Evolutionary conservation across 495 filamentous ascomycete species (phyloP).

Genomic region (Wilcoxina mikolae): DNA sequence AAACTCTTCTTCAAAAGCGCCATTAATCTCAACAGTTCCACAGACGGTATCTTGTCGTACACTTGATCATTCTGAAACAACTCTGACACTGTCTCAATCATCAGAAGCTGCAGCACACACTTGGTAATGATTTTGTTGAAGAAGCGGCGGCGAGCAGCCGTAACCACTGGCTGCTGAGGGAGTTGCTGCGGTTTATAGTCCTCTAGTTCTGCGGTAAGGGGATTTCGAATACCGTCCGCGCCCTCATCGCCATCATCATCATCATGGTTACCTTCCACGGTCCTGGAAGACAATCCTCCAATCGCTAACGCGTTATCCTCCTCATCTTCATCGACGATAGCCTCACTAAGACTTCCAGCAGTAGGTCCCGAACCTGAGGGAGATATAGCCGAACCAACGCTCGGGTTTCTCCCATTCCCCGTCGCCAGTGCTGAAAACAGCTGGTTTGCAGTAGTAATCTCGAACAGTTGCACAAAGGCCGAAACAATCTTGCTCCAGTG

Average conservation of each 20-base stretch:
- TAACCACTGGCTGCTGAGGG: slow-evolving; percentile 80
- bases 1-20: slow-evolving; percentile 83
- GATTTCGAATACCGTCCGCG: slow-evolving; percentile 19
- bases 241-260: slow-evolving; percentile 30
- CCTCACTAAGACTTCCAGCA: slow-evolving; percentile 6
- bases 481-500: slow-evolving; percentile 93
- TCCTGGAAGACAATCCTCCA: slow-evolving; percentile 37
- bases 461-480: slow-evolving; percentile 89
- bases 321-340: slow-evolving; percentile 25
- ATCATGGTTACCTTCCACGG: background rate
- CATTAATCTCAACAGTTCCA: slow-evolving; percentile 83
- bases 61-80: slow-evolving; percentile 95
- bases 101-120: slow-evolving; percentile 89
- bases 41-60: slow-evolving; percentile 79
- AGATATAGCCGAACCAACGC: slow-evolving; percentile 13
- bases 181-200: slow-evolving; percentile 69
- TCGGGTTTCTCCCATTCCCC: slow-evolving; percentile 35
- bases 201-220: slow-evolving; percentile 48
- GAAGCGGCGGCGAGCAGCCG: slow-evolving; percentile 80
- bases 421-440: slow-evolving; percentile 69
- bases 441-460: slow-evolving; percentile 82
- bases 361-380: background rate
- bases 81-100: slow-evolving; percentile 98
- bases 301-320: slow-evolving; percentile 47
- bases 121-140: slow-evolving; percentile 99